Percentiles rank a stretch among this genome's conserved stretches.
These are phyloP conservation scores for Rhodamnia argentea DNA, from an alignment of 345 rosid genomes.

Conservation along the genomic window DNA sequence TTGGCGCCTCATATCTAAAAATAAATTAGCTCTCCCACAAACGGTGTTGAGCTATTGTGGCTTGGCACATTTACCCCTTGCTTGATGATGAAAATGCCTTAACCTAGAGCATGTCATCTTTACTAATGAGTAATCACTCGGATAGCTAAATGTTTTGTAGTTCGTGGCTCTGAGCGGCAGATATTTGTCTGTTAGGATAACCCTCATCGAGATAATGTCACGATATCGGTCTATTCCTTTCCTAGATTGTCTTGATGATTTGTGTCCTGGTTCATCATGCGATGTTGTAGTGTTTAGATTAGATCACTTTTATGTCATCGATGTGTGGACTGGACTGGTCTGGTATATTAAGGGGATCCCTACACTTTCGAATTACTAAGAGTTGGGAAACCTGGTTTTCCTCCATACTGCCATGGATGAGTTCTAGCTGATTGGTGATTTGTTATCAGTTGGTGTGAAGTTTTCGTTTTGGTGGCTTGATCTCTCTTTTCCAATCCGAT, in stretches of 20 bases:
- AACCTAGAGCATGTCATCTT: not conserved
- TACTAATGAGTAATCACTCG: not conserved
- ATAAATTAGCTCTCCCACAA: not conserved
- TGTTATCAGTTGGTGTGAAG: not conserved
- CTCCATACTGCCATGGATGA: not conserved
- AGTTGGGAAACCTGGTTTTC: not conserved
- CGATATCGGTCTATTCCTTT: not conserved
- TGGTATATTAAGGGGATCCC: not conserved
- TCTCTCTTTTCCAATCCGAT: not conserved
- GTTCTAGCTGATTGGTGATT: not conserved
- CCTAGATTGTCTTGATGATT: not conserved
- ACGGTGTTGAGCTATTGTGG: not conserved
- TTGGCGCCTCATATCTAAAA: not conserved
- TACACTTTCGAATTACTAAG: not conserved
- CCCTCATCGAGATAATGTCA: not conserved
- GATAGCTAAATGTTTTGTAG: not conserved
- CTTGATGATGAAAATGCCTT: not conserved
- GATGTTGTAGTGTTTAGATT: not conserved
- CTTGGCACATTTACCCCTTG: not conserved
- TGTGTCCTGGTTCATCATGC: not conserved
- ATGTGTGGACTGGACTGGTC: not conserved
- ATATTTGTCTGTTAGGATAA: not conserved
- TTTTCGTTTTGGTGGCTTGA: not conserved
- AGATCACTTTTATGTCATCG: not conserved
- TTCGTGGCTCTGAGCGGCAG: not conserved